Evolutionary conservation across 1,139 yeast species (phyloP).

Genomic region (Chernovozyma aurita): DNA sequence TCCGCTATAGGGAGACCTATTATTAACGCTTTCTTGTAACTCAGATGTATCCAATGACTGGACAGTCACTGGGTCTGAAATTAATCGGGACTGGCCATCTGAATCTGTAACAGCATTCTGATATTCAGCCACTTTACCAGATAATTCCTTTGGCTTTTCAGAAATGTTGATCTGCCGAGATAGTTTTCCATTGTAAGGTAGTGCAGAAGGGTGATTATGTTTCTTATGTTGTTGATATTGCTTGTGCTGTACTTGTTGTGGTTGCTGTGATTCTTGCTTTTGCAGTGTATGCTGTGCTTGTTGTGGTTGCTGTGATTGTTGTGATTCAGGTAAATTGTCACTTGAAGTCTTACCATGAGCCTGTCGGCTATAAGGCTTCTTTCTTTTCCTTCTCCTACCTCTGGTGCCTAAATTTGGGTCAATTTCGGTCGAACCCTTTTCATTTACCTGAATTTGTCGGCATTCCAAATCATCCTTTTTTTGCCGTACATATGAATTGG

Average conservation of each 20-base stretch:
- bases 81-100: neutral
- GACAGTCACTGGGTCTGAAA: neutral
- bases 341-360: neutral
- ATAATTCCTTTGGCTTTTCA: neutral
- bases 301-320: neutral
- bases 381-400: neutral
- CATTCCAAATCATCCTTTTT: neutral
- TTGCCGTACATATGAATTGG: conserved; percentile 5
- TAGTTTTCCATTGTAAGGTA: neutral
- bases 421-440: neutral
- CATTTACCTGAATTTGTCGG: neutral
- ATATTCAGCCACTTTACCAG: neutral
- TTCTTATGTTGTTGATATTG: neutral
- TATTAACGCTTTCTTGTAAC: neutral
- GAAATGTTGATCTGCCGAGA: neutral
- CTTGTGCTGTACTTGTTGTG: neutral
- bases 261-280: neutral
- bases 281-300: no score
- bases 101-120: neutral
- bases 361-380: neutral
- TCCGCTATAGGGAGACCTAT: conserved; percentile 3
- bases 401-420: neutral
- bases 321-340: neutral
- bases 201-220: neutral
- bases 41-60: neutral